Evolutionary conservation across 2,329 filamentous ascomycete species (phyloP).

Genomic region (Pyrenophora teres): DNA sequence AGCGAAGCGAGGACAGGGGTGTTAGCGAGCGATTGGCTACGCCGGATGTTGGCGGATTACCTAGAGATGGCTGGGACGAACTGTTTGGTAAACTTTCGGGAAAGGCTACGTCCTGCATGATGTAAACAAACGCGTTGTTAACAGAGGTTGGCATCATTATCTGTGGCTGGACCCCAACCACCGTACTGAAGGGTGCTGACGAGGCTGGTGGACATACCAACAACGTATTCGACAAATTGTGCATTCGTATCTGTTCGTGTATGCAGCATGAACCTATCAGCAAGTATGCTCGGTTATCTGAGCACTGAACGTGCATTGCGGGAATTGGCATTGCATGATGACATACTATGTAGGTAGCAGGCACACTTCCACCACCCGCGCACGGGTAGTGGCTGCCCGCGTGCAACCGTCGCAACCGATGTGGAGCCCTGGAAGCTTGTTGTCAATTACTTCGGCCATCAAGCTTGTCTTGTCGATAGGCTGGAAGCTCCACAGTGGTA

Average conservation of each 20-base stretch:
- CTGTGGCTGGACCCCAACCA: constrained; percentile 12
- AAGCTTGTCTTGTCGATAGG: no score
- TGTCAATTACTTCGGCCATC: no score
- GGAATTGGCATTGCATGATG: no score
- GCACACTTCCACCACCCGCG: no score
- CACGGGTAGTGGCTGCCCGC: no score
- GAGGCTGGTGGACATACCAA: background rate
- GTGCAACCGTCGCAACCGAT: background rate
- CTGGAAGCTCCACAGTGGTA: no score
- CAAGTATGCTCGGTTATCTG: background rate
- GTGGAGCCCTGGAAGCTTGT: background rate
- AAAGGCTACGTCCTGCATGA: constrained; percentile 12
- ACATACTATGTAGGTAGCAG: no score
- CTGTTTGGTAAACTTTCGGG: constrained; percentile 18
- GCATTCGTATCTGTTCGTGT: no score
- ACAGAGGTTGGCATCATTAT: background rate
- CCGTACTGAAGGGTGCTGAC: constrained; percentile 1
- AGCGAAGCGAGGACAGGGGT: constrained; percentile 15
- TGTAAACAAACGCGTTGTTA: constrained; percentile 8
- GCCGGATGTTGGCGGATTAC: constrained; percentile 14
- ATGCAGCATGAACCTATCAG: no score
- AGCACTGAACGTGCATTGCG: background rate
- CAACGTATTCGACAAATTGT: background rate
- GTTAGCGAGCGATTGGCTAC: constrained; percentile 14
- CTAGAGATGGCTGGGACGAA: constrained; percentile 23